Percentiles rank a stretch among this genome's conserved stretches.
These are phyloP conservation scores for Phaeosphaeria sp. DNA, from an alignment of 2,329 filamentous ascomycete genomes.

Conservation along the genomic window DNA sequence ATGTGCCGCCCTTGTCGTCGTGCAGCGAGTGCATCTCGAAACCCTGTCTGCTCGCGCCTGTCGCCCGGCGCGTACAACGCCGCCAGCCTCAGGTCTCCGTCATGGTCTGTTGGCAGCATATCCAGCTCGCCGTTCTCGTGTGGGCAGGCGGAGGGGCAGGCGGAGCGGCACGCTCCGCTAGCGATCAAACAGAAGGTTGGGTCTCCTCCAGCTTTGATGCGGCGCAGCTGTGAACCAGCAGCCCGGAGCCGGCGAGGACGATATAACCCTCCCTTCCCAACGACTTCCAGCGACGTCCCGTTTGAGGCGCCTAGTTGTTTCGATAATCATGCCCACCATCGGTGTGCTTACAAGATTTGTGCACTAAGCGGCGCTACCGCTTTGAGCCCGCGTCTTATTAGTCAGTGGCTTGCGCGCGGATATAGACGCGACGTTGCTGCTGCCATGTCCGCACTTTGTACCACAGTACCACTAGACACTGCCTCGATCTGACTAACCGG, in stretches of 20 bases:
- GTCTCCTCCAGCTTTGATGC: conserved; percentile 15
- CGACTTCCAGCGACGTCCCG: not conserved
- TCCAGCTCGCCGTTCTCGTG: conserved; percentile 24
- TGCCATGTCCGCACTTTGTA: conserved; percentile 6
- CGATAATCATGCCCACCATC: conserved; percentile 9
- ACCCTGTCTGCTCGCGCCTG: conserved; percentile 24
- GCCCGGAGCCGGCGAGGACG: not conserved
- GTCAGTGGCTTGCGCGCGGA: conserved; percentile 16
- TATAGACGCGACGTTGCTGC: conserved; percentile 23
- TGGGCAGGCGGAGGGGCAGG: too few relatives aligned
- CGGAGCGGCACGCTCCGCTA: conserved; percentile 36
- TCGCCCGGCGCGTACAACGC: conserved; percentile 11
- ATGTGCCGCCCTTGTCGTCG: conserved; percentile 9
- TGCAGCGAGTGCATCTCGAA: conserved; percentile 15
- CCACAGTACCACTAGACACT: not conserved
- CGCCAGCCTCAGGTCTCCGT: not conserved
- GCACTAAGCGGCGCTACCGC: conserved; percentile 9
- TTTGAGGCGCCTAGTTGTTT: not conserved
- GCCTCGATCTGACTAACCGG: not conserved
- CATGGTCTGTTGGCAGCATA: conserved; percentile 5
- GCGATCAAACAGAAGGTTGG: conserved; percentile 29
- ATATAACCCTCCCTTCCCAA: not conserved
- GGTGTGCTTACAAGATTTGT: conserved; percentile 15
- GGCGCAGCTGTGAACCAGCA: conserved; percentile 10
- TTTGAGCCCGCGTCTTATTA: not conserved